Evolutionary conservation across 345 rosid species (phyloP), one percentile per base, ranked within the genome.

Genomic region (Murraya koenigii): DNA sequence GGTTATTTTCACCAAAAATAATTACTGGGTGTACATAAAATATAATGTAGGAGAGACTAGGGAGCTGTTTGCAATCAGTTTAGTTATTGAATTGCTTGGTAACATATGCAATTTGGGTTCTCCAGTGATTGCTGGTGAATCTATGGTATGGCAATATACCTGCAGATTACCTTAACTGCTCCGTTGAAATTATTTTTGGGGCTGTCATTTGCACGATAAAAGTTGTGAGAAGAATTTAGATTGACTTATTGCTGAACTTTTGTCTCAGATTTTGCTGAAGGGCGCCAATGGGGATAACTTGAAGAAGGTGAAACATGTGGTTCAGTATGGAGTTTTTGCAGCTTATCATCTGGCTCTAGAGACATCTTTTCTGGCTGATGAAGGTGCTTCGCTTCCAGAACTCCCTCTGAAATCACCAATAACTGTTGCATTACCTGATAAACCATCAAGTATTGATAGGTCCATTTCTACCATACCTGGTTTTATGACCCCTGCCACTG

Each of bases 291-390:
- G 90, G 71, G 99, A 96, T 60, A 97, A 92, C 75, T 80, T 96
- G 85, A 94, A 96, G 87, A 92, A 90, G 83, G 97, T 94, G 82
- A 96, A 96, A 88, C 97, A 92, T 82, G 99, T 96, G 69, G 90
- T 96, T 56, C 97, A 96, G 78, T 96, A 96, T 87, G 98, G 98
- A 80, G 86, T 96, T 83, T 96, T 96, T 87, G 99, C 99, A 76
- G 99, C 99, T 79, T 96, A 96, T 87, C 99, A 96, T 84, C 75
- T 96, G 82, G 99, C 98, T 72, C 82, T 96, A 54, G 99, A 96
- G 93, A 96, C 99, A 60, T 96, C 97, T 20, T 96, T 93, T 80
- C 92, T 94, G 71, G 97, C 97, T 56, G 98, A 96, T 83, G 99
- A 96, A 86, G 95, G 99, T 35, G 99, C 99, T 71, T 88, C 97